Evolutionary conservation across 2,329 filamentous ascomycete species (phyloP), one percentile per base, ranked within the genome.

Genomic region (Colletotrichum siamense): DNA sequence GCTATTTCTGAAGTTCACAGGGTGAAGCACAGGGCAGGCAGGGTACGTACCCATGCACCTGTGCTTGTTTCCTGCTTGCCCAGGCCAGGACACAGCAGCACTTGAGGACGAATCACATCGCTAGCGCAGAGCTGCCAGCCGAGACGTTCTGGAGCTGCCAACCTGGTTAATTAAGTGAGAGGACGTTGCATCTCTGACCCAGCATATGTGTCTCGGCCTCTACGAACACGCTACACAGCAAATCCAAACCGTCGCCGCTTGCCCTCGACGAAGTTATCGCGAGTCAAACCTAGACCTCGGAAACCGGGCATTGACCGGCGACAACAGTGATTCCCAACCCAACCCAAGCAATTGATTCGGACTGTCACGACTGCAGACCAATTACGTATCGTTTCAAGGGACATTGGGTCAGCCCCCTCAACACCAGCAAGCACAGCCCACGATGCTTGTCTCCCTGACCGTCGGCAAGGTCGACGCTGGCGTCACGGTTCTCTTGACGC

Each of bases 401-500:
- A 69, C 57, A 36, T 16, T 57, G 36, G 28, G 36, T 59, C 69
- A 69, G 16, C 64, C 32, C 39, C 49, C 26, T 73, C 57, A 73
- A 65, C 65, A 59, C 63, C 55, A 67, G 39, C 34, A 59, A 69
- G 59, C 64, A 61, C 44, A 65, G 22, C 59, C 30, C 80, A 90
- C 84, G 67, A 99, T 99, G 97, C 91, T 99, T 83, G 95, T 99
- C 87, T 99, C 97, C 80, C 91, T 99, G 84, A 99, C 96, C 67
- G 97, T 99, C 86, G 97, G 97, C 89, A 99, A 99, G 89, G 97
- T 99, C 87, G 97, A 99, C 87, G 97, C 97, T 82, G 97, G 97
- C 87, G 96, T 99, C 84, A 98, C 97, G 66, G 97, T 99, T 78
- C 93, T 99, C 71, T 89, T 99, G 83, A 99, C 97, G 64, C 95